phyloP scores from a whole-genome alignment of 1,284 basidiomycete genomes.

The Ustilago nuda region DNA sequence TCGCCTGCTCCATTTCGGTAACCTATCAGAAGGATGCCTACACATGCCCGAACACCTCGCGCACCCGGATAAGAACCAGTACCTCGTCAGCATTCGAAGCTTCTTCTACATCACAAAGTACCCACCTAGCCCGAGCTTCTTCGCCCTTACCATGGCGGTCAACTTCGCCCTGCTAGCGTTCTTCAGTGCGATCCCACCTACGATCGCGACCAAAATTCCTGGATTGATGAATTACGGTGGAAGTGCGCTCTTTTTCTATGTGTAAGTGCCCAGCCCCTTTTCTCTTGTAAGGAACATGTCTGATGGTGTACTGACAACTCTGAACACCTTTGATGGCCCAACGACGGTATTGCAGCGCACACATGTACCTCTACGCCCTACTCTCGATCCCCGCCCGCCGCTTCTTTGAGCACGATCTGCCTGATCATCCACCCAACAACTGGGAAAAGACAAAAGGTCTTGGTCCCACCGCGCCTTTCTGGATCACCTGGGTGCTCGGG shows the following conservation, averaged over 20 bases:
- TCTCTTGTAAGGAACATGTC: neutral
- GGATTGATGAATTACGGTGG: conserved; percentile 47
- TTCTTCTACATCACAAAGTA: conserved; percentile 64
- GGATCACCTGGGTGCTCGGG: conserved; percentile 31
- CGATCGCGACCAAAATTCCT: conserved; percentile 11
- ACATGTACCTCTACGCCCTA: conserved; percentile 38
- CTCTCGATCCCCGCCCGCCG: conserved; percentile 31
- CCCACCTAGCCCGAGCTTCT: conserved; percentile 53
- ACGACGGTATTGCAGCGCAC: conserved; percentile 8
- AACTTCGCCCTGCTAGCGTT: conserved; percentile 51
- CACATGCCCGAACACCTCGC: conserved; percentile 32
- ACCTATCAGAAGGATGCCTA: conserved; percentile 54
- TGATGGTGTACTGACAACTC: neutral
- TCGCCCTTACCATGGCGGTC: conserved; percentile 45
- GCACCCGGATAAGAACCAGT: conserved; percentile 38
- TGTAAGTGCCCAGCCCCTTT: conserved; percentile 12
- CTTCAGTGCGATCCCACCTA: conserved; percentile 40
- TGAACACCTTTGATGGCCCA: neutral
- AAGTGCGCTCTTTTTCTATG: conserved; percentile 60
- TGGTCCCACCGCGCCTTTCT: conserved; percentile 34
- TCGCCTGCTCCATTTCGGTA: conserved; percentile 53
- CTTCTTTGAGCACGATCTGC: conserved; percentile 38
- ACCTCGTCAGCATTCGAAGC: conserved; percentile 41
- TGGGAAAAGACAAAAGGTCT: conserved; percentile 25
- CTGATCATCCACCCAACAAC: conserved; percentile 33